Conservation (phyloP, 1,139 yeast species). For the Diutina catenulata region DNA sequence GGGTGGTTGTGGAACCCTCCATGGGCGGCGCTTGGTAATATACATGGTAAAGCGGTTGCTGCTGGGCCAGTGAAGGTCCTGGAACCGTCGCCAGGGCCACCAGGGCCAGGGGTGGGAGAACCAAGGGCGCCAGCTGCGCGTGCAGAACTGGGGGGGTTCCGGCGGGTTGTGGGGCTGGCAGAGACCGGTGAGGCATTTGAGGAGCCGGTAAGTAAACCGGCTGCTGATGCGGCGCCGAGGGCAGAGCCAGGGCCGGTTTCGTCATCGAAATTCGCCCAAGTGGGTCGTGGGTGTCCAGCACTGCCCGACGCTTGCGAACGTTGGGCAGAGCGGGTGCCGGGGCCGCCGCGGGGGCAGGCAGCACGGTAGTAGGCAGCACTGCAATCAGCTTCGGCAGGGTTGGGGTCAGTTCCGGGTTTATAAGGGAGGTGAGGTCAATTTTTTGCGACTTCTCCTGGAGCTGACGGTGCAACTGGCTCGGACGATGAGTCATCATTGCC, state of each 20-base stretch:
- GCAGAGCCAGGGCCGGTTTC: neutral
- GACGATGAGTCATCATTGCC: neutral
- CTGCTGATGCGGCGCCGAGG: too few species aligned
- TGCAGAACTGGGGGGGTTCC: too few species aligned
- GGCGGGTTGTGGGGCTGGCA: too few species aligned
- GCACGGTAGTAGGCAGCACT: neutral
- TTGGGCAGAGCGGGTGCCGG: neutral
- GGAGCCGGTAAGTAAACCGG: neutral
- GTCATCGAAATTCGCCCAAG: constrained; percentile 3
- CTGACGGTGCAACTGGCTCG: neutral
- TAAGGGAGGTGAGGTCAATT: neutral
- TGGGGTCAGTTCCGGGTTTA: constrained; percentile 5
- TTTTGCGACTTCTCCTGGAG: constrained; percentile 4
- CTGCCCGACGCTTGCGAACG: constrained; percentile 4
- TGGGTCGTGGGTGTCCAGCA: constrained; percentile 5
- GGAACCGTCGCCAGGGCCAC: neutral
- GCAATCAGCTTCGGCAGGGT: constrained; percentile 5
- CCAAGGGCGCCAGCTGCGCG: neutral
- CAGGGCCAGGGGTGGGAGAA: neutral
- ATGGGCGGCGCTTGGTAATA: constrained; percentile 1
- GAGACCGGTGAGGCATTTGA: too few species aligned
- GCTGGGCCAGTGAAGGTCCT: too few species aligned
- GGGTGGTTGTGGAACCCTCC: too few species aligned
- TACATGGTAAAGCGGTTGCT: neutral
- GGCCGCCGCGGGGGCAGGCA: neutral